Evolutionary conservation across 169 alveolate genomes (phyloP).

Genomic region (Plasmodium knowlesi): DNA sequence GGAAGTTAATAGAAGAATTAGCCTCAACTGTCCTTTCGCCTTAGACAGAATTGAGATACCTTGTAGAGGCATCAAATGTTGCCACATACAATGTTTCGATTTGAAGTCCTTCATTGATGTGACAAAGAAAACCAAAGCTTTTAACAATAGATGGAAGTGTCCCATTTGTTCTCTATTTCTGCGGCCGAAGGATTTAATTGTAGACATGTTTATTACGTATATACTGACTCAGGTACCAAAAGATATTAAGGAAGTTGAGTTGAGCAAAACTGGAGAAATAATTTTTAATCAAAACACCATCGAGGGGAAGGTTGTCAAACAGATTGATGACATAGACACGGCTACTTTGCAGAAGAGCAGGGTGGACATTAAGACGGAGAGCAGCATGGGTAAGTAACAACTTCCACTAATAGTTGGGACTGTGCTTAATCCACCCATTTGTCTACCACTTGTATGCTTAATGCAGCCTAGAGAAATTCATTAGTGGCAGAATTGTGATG

Average conservation of each 20-base stretch:
- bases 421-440: neutral
- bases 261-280: slow-evolving; percentile 67
- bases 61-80: slow-evolving; percentile 91
- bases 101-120: slow-evolving; percentile 89
- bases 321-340: slow-evolving; percentile 28
- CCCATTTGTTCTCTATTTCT: slow-evolving; percentile 91
- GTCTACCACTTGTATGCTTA: neutral
- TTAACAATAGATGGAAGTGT: slow-evolving; percentile 94
- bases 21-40: slow-evolving; percentile 87
- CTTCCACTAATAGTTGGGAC: neutral
- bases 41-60: slow-evolving; percentile 90
- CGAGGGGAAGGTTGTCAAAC: slow-evolving; percentile 26
- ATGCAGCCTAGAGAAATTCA: neutral
- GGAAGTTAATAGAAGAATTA: slow-evolving; percentile 83
- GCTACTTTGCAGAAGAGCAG: neutral
- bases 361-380: slow-evolving; percentile 50
- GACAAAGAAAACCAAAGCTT: slow-evolving; percentile 91
- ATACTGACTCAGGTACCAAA: slow-evolving; percentile 79
- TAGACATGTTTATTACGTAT: slow-evolving; percentile 87
- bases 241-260: slow-evolving; percentile 76
- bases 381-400: slow-evolving; percentile 8
- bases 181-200: slow-evolving; percentile 89
- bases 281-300: slow-evolving; percentile 8
- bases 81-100: slow-evolving; percentile 94
- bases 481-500: neutral